A percentile compares a stretch with the other conserved stretches of the same genome.
Conservation (phyloP, 164 flowering plant genomes). For the Magnolia officinalis region DNA sequence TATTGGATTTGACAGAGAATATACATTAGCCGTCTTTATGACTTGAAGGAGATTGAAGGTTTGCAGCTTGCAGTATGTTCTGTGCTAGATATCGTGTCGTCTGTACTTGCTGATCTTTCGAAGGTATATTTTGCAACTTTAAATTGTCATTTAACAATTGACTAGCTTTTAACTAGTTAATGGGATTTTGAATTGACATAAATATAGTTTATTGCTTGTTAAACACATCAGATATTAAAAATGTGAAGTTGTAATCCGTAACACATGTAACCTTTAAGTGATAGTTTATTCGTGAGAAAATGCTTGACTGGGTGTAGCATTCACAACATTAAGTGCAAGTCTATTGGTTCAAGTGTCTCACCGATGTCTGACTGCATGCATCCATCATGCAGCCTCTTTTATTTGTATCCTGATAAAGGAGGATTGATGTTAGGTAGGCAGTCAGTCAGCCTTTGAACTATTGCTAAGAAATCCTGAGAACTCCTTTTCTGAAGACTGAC, state of each 20-base stretch:
- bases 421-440: too few relatives aligned
- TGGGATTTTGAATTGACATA: not conserved
- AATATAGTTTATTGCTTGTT: too few relatives aligned
- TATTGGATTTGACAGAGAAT: slow-evolving; percentile 45
- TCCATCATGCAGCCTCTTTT: too few relatives aligned
- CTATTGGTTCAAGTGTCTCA: too few relatives aligned
- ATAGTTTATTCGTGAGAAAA: too few relatives aligned
- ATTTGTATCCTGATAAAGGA: too few relatives aligned
- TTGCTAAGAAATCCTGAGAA: too few relatives aligned
- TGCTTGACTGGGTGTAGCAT: too few relatives aligned
- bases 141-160: not conserved
- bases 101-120: slow-evolving; percentile 48
- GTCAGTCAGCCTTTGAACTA: too few relatives aligned
- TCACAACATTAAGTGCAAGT: too few relatives aligned
- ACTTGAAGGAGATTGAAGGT: slow-evolving; percentile 72
- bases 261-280: not conserved
- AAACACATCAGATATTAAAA: not conserved
- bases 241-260: not conserved
- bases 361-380: too few relatives aligned
- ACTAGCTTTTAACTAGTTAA: not conserved
- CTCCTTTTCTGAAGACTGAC: too few relatives aligned
- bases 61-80: slow-evolving; percentile 59
- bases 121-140: slow-evolving; percentile 40
- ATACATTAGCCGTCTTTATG: slow-evolving; percentile 60
- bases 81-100: slow-evolving; percentile 57